phyloP scores from a whole-genome alignment of 805 yeast genomes.

The Wickerhamiella musiphila region DNA sequence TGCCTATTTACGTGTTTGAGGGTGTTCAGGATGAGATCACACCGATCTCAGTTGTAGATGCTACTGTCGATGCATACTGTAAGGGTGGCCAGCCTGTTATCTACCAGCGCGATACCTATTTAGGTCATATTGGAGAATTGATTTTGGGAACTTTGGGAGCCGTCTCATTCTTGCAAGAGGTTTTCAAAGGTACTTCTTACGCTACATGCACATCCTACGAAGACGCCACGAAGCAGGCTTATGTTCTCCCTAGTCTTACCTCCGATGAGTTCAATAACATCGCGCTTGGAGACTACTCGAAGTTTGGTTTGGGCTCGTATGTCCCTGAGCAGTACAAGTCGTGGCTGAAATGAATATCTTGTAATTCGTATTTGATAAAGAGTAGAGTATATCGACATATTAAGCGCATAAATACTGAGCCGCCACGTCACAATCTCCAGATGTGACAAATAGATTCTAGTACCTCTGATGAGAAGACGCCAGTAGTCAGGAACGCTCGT shows the following conservation, averaged over 20 bases:
- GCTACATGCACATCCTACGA: not conserved
- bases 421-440: too few relatives aligned
- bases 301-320: not conserved
- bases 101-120: constrained; percentile 7
- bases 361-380: too few relatives aligned
- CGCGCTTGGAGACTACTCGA: constrained; percentile 1
- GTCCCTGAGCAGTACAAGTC: too few relatives aligned
- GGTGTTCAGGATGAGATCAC: constrained; percentile 15
- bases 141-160: not conserved
- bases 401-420: too few relatives aligned
- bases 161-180: not conserved
- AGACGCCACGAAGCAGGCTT: not conserved
- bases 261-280: not conserved
- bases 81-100: constrained; percentile 6
- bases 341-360: too few relatives aligned
- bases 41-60: constrained; percentile 9
- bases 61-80: constrained; percentile 13
- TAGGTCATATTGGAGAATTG: not conserved
- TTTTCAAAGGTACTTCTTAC: not conserved
- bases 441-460: too few relatives aligned
- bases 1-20: constrained; percentile 16
- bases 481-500: too few relatives aligned
- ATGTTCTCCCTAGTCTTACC: not conserved
- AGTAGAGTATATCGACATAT: too few relatives aligned
- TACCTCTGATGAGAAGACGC: too few relatives aligned